phyloP scores from a whole-genome alignment of 2,329 filamentous ascomycete genomes.

The Cladosporium velox region DNA sequence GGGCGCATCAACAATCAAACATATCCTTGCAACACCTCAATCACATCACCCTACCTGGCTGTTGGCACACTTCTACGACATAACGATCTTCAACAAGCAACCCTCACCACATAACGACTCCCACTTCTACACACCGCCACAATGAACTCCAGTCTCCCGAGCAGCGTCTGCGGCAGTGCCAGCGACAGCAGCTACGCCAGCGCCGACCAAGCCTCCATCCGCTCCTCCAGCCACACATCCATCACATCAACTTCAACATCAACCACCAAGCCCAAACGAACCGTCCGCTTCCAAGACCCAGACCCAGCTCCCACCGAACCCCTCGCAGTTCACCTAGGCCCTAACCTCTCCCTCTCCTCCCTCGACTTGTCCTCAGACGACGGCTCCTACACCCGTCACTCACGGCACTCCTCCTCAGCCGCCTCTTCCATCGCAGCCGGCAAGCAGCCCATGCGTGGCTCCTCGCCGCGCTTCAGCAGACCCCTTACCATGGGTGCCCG shows the following conservation, averaged over 20 bases:
- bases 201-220: conserved; percentile 14
- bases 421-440: conserved; percentile 5
- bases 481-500: background rate
- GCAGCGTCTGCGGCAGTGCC: conserved; percentile 20
- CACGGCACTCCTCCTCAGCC: conserved; percentile 9
- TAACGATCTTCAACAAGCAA: background rate
- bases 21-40: background rate
- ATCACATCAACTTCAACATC: conserved; percentile 7
- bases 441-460: conserved; percentile 8
- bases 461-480: conserved; percentile 12
- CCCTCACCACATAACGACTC: background rate
- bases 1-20: background rate
- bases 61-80: background rate
- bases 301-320: background rate
- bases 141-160: conserved; percentile 16
- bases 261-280: conserved; percentile 17
- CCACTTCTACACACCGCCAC: background rate
- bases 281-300: conserved; percentile 19
- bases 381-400: conserved; percentile 3
- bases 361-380: conserved; percentile 13
- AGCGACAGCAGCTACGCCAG: conserved; percentile 18
- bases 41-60: background rate
- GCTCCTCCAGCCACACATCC: conserved; percentile 13
- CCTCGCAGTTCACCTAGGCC: background rate
- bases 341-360: conserved; percentile 10